Evolutionary conservation across 805 yeast genomes (phyloP), one percentile per base, ranked within the genome.

Genomic region (Metschnikowia corniflorae): DNA sequence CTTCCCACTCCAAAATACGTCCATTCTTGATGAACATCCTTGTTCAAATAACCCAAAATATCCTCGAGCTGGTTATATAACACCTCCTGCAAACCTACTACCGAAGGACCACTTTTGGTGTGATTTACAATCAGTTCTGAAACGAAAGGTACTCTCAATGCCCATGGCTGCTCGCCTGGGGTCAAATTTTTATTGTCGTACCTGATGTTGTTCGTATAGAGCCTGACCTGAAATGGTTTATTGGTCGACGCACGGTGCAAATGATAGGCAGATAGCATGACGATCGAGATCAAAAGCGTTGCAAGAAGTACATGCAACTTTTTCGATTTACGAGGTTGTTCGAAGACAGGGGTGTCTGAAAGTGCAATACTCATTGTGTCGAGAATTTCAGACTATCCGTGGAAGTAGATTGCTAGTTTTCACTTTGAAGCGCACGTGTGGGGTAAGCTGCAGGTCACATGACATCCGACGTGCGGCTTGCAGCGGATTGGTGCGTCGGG

Each of bases 121-220:
- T 66, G 55, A 53, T 66, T 66, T 39, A 56, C 54, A 26, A 77
- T 74, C 12, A 71, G 61, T 22, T 62, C 51, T 12, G 60, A 53
- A 6, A 75, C 57, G 6, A 59, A 62, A 2, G 43, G 47, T 41
- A 61, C 61, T 22, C 82, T 62, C 13, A 47, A 55, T 4, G 42
- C 40, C 82, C 82, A 77, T 1, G 63, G 63, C 35, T 50, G 46
- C 49, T 77, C 82, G 12, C 64, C 65, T 6, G 51, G 43, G 26
- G 49, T 65, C 0, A 57, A 53, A 17, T 52, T 42, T 13, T 49
- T 44, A 46, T 68, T 69, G 40, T 70, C 77, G 39, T 53, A 68
- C 21, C 78, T 53, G 33, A 73, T 68, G 44, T 73, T 73, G 44
- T 73, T 66, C 16, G 73, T 63, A 47, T 71, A 72, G 22, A 46